Percentiles rank a stretch among this genome's conserved stretches.
These are phyloP conservation scores for Saccharomycopsis fermentans DNA, from an alignment of 805 yeast genomes.

Conservation along the genomic window DNA sequence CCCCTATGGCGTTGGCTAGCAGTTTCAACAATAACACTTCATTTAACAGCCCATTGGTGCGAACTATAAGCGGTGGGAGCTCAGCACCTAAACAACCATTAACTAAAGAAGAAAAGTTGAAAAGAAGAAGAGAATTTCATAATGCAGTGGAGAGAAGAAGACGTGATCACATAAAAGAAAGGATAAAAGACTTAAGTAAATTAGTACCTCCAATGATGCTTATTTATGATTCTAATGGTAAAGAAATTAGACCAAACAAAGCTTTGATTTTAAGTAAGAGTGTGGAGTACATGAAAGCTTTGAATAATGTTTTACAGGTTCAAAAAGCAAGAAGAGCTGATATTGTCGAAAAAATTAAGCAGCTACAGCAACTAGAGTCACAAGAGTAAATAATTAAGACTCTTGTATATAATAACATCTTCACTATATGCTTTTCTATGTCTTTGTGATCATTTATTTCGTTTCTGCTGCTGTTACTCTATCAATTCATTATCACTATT, in stretches of 20 bases:
- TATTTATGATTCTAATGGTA: constrained; percentile 36
- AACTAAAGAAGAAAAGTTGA: constrained; percentile 58
- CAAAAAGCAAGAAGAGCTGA: constrained; percentile 42
- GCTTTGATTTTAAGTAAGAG: constrained; percentile 66
- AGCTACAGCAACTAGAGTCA: constrained; percentile 19
- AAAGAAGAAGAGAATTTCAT: constrained; percentile 78
- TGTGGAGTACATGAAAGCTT: constrained; percentile 66
- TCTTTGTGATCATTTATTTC: too few relatives aligned
- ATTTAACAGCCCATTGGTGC: constrained; percentile 6
- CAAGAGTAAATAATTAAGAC: neutral
- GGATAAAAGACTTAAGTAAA: constrained; percentile 72
- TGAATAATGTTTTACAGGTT: constrained; percentile 47
- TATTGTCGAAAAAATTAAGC: constrained; percentile 31
- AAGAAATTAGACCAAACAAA: constrained; percentile 74
- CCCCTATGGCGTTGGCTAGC: constrained; percentile 8
- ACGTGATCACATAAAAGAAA: constrained; percentile 81
- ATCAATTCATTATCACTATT: neutral
- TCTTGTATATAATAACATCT: neutral
- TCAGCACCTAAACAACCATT: constrained; percentile 25
- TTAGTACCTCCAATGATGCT: constrained; percentile 71
- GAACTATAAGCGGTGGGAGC: constrained; percentile 11
- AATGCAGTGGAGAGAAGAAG: constrained; percentile 91
- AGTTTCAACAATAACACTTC: constrained; percentile 4
- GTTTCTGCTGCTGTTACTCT: neutral
- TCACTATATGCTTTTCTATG: too few relatives aligned